Evolutionary conservation across 495 filamentous ascomycete species (phyloP).

Genomic region (Lepraria neglecta): DNA sequence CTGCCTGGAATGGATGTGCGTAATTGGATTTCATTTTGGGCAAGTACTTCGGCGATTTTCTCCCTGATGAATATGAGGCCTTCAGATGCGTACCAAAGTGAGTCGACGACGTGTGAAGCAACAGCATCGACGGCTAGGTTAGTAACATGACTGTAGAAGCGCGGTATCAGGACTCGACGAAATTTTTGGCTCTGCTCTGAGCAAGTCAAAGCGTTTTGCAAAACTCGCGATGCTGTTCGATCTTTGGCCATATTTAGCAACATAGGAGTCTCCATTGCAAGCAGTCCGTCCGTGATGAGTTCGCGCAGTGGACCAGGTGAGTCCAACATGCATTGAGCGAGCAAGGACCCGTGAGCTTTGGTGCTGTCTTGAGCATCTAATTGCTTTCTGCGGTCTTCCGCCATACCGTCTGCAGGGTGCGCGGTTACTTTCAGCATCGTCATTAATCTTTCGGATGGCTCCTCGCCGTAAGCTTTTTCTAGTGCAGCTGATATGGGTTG

Average conservation of each 20-base stretch:
- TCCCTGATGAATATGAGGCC: constrained; percentile 62
- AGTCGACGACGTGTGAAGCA: constrained; percentile 74
- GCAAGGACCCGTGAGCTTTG: constrained; percentile 57
- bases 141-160: constrained; percentile 52
- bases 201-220: constrained; percentile 61
- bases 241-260: constrained; percentile 51
- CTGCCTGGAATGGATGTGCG: constrained; percentile 70
- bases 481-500: constrained; percentile 55
- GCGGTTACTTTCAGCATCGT: constrained; percentile 51
- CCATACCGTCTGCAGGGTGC: constrained; percentile 27
- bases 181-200: constrained; percentile 49
- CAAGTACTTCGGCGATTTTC: constrained; percentile 58
- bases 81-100: constrained; percentile 61
- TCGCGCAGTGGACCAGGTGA: constrained; percentile 51
- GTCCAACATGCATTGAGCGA: constrained; percentile 59
- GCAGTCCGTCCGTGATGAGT: constrained; percentile 51
- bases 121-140: constrained; percentile 62
- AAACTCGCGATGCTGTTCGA: constrained; percentile 57
- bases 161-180: constrained; percentile 56
- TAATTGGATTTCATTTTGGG: constrained; percentile 55
- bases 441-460: constrained; percentile 48
- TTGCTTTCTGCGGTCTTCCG: constrained; percentile 36
- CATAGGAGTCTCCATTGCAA: constrained; percentile 37
- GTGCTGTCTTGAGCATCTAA: constrained; percentile 35
- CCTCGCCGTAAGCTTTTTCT: constrained; percentile 49